Percentiles rank a stretch among this genome's conserved stretches.
Evolutionary conservation across 345 rosid genomes (phyloP).

Genomic region (Conringia planisiliqua): DNA sequence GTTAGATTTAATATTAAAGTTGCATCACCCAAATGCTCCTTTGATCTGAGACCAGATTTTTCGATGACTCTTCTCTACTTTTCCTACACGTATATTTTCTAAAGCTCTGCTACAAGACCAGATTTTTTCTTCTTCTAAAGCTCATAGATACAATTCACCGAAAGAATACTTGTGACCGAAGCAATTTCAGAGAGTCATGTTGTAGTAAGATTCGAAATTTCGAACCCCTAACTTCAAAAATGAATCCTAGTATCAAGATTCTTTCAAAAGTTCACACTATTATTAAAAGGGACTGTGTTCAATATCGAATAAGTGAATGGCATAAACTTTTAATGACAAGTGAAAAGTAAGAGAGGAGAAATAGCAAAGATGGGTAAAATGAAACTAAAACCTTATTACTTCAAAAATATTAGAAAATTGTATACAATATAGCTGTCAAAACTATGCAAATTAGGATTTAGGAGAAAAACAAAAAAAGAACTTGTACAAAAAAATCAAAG

Average conservation of each 20-base stretch:
- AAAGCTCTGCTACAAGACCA: no score
- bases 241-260: neutral
- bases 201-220: neutral
- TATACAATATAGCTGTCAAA: slow-evolving; percentile 7
- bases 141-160: no score
- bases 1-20: no score
- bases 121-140: no score
- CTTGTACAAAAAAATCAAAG: slow-evolving; percentile 23
- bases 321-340: neutral
- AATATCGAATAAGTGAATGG: neutral
- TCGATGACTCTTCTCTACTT: no score
- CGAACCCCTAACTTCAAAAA: neutral
- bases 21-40: no score
- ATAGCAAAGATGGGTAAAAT: neutral
- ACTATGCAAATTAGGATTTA: slow-evolving; percentile 10
- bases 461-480: neutral
- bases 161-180: neutral
- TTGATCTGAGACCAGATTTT: no score
- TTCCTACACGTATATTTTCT: no score
- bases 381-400: neutral
- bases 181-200: neutral
- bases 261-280: neutral
- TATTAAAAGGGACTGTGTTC: neutral
- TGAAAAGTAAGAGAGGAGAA: neutral
- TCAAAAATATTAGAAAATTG: neutral